Percentiles rank a stretch among this genome's conserved stretches.
These are phyloP conservation scores for Cladosporium sp. DNA, from an alignment of 2,329 filamentous ascomycete species.

Conservation along the genomic window DNA sequence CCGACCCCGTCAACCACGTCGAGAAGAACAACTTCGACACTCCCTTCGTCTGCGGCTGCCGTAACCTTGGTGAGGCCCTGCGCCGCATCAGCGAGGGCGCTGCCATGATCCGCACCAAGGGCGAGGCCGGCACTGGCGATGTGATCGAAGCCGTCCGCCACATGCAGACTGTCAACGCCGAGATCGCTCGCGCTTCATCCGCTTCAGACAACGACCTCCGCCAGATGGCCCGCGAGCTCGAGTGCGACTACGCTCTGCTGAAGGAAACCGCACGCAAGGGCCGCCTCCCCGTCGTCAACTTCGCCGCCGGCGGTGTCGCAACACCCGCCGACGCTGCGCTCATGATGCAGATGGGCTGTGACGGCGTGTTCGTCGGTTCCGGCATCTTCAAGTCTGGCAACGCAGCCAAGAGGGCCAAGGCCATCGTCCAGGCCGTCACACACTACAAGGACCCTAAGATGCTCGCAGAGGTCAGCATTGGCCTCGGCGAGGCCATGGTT, in stretches of 20 bases:
- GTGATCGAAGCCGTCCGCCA: slow-evolving; percentile 95
- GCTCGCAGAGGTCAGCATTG: slow-evolving; percentile 79
- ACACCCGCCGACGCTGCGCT: slow-evolving; percentile 94
- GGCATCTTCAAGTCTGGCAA: slow-evolving; percentile 98
- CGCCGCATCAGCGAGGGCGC: slow-evolving; percentile 88
- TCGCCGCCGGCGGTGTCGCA: slow-evolving; percentile 98
- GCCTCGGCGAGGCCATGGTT: slow-evolving; percentile 96
- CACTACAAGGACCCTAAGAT: slow-evolving; percentile 84
- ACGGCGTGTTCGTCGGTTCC: slow-evolving; percentile 93
- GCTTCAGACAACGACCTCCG: slow-evolving; percentile 70
- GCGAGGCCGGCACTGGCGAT: slow-evolving; percentile 94
- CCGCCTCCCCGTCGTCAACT: slow-evolving; percentile 91
- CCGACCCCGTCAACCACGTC: slow-evolving; percentile 86
- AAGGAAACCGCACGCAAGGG: slow-evolving; percentile 83
- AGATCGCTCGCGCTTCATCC: slow-evolving; percentile 68
- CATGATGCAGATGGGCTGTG: slow-evolving; percentile 99
- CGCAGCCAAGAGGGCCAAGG: slow-evolving; percentile 81
- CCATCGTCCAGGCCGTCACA: slow-evolving; percentile 90
- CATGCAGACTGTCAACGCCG: slow-evolving; percentile 82
- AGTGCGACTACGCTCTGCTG: slow-evolving; percentile 71
- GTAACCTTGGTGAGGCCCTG: slow-evolving; percentile 89
- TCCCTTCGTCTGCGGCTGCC: slow-evolving; percentile 94
- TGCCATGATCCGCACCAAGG: slow-evolving; percentile 98
- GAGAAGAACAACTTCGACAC: slow-evolving; percentile 78
- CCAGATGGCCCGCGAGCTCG: slow-evolving; percentile 75